These are phyloP conservation scores for Kodamaea laetipori DNA, from an alignment of 805 yeast species.

Conservation along the genomic window DNA sequence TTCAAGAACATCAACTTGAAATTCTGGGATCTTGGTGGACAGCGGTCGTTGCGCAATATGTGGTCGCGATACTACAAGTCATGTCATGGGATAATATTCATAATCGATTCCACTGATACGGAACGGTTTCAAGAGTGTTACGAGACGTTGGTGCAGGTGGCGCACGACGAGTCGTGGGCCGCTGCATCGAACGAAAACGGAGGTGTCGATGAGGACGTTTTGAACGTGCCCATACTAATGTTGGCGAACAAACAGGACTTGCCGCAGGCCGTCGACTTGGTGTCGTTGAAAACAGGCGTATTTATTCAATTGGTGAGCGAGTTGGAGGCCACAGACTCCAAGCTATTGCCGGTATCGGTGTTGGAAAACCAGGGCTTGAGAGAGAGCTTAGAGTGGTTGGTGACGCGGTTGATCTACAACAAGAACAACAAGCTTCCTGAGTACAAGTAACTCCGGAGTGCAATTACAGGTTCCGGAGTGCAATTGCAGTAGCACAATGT, in stretches of 20 bases:
- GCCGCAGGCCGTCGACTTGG: conserved; percentile 49
- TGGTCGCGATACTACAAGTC: conserved; percentile 86
- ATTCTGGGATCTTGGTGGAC: conserved; percentile 98
- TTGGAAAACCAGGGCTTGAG: conserved; percentile 78
- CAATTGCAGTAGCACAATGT: too few relatives aligned
- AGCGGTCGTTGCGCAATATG: conserved; percentile 74
- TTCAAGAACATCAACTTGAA: conserved; percentile 58
- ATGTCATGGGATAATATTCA: conserved; percentile 90
- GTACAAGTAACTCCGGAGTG: conserved; percentile 30
- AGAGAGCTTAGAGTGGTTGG: conserved; percentile 90
- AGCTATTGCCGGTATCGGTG: conserved; percentile 89
- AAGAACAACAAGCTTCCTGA: conserved; percentile 63
- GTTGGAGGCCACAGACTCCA: conserved; percentile 85
- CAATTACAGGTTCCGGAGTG: conserved; percentile 13
- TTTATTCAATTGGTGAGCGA: conserved; percentile 80
- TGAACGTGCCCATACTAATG: conserved; percentile 85
- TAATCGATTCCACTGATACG: conserved; percentile 88
- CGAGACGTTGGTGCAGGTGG: conserved; percentile 55
- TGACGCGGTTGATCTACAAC: conserved; percentile 67
- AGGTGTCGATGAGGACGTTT: conserved; percentile 29
- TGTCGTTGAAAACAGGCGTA: conserved; percentile 73
- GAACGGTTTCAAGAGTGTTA: conserved; percentile 82
- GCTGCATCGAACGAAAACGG: conserved; percentile 15
- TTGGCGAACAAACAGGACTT: conserved; percentile 92
- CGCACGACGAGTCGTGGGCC: conserved; percentile 46